phyloP scores from a whole-genome alignment of 257 asterid species.

The Solanum piurae region DNA sequence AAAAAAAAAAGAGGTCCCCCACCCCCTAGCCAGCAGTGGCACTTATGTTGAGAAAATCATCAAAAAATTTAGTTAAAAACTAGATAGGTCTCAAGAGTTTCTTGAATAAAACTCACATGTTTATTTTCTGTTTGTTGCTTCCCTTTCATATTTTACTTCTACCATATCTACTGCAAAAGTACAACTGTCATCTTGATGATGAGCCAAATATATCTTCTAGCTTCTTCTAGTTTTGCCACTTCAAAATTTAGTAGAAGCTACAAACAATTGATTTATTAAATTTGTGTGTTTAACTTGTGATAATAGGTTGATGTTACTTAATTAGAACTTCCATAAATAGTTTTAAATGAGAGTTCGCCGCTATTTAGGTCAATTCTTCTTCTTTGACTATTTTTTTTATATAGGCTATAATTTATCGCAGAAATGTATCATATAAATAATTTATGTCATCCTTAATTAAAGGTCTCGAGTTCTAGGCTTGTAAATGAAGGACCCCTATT shows the following conservation, averaged over 20 bases:
- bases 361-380: no score
- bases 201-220: neutral
- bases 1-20: neutral
- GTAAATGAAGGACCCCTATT: neutral
- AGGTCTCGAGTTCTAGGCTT: accelerated
- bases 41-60: neutral
- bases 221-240: neutral
- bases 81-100: neutral
- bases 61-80: neutral
- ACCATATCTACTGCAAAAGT: constrained; percentile 7
- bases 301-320: neutral
- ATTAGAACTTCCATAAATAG: neutral
- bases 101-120: constrained; percentile 8
- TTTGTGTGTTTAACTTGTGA: neutral
- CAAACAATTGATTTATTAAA: no score
- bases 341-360: neutral
- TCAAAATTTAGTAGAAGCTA: neutral
- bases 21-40: neutral
- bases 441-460: neutral
- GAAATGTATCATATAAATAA: neutral
- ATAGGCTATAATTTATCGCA: neutral
- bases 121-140: constrained; percentile 6
- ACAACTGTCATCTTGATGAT: constrained; percentile 7
- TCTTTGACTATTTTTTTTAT: neutral
- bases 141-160: constrained; percentile 7